Percentiles rank a stretch among this genome's conserved stretches.
These are phyloP conservation scores for Fimicolochytrium jonesii DNA, from an alignment of 192 early-diverging fungal species.

Conservation along the genomic window DNA sequence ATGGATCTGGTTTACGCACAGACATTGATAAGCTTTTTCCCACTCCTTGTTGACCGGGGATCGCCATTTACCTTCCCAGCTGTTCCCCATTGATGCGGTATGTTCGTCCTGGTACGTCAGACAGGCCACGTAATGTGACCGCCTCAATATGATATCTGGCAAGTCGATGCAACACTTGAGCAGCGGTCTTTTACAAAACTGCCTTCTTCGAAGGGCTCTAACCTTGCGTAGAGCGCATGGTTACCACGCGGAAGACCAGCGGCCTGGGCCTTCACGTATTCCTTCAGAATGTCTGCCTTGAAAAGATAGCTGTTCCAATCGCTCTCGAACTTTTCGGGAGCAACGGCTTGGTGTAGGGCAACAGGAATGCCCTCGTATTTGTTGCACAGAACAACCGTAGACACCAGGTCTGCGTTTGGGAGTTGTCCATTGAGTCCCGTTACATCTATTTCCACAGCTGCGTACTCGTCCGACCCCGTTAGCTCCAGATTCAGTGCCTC, in stretches of 20 bases:
- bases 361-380: conserved; percentile 51
- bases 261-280: conserved; percentile 63
- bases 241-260: conserved; percentile 63
- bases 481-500: conserved; percentile 86
- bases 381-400: conserved; percentile 62
- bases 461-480: conserved; percentile 57
- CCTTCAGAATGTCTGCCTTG: conserved; percentile 27
- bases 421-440: conserved; percentile 84
- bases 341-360: conserved; percentile 50
- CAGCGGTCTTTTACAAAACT: too few relatives aligned
- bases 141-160: conserved; percentile 41
- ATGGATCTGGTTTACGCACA: conserved; percentile 47
- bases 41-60: too few relatives aligned
- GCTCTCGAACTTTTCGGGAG: conserved; percentile 11
- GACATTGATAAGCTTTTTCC: too few relatives aligned
- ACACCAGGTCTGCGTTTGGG: conserved; percentile 87
- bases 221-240: conserved; percentile 69
- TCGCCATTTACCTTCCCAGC: conserved; percentile 16
- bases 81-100: conserved; percentile 6
- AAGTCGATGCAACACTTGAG: too few relatives aligned
- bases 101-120: conserved; percentile 1
- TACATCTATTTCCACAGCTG: conserved; percentile 55
- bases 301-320: conserved; percentile 9
- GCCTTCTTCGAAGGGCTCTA: background rate
- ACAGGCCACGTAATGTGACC: conserved; percentile 32